phyloP scores from a whole-genome alignment of 306 rosid species.

The Lathyrus oleraceus region DNA sequence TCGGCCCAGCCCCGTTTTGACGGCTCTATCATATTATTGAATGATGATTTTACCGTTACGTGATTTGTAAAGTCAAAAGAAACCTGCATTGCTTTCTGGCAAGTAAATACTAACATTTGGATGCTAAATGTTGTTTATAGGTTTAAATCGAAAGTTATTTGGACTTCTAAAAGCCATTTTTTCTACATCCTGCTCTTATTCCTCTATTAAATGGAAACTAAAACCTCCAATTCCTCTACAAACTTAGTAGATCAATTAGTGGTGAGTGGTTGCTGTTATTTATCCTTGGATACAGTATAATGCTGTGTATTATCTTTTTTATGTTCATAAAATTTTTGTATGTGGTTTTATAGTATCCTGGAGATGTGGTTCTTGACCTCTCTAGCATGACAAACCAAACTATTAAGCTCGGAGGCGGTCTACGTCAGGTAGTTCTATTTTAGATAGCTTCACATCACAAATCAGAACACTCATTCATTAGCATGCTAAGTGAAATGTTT shows the following conservation, averaged over 20 bases:
- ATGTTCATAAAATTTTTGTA: not conserved
- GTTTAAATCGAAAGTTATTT: conserved; percentile 17
- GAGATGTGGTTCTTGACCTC: conserved; percentile 86
- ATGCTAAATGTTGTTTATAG: conserved; percentile 17
- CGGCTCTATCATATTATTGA: not conserved
- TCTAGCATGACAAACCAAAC: conserved; percentile 78
- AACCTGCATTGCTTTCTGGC: too few relatives aligned
- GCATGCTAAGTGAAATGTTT: not conserved
- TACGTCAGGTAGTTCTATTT: conserved; percentile 59
- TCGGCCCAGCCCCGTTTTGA: too few relatives aligned
- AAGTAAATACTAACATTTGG: not conserved
- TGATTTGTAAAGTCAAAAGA: too few relatives aligned
- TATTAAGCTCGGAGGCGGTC: conserved; percentile 89
- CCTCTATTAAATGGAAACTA: conserved; percentile 44
- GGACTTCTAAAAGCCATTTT: conserved; percentile 8
- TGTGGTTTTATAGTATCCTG: conserved; percentile 65
- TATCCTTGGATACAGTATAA: not conserved
- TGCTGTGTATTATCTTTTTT: not conserved
- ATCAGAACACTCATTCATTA: not conserved
- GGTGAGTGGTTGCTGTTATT: conserved; percentile 45
- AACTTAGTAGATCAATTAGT: conserved; percentile 51
- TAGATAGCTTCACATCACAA: not conserved
- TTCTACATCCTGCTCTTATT: not conserved
- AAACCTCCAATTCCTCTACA: conserved; percentile 41
- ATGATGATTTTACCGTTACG: not conserved